Conservation (phyloP, 108 stramenopile species). For the Epithemia pelagica region DNA sequence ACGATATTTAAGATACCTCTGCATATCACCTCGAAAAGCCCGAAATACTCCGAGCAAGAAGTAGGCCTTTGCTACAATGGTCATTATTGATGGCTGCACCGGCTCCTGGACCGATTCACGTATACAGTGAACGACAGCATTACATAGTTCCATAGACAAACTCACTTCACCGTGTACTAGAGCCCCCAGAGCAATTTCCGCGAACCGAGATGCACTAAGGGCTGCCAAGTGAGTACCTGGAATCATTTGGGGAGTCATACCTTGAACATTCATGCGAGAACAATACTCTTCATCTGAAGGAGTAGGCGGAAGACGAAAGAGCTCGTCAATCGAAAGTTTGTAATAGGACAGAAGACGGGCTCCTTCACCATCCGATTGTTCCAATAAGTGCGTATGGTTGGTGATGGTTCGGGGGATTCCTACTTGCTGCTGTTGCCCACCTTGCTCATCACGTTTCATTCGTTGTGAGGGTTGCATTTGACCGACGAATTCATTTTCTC, state of each 20-base stretch:
- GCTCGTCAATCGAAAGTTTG: conserved; percentile 53
- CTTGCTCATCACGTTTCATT: conserved; percentile 24
- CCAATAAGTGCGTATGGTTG: conserved; percentile 52
- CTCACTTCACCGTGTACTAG: conserved; percentile 66
- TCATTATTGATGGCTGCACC: conserved; percentile 54
- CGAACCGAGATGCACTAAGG: conserved; percentile 72
- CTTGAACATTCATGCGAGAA: conserved; percentile 31
- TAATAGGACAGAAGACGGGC: conserved; percentile 65
- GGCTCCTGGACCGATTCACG: conserved; percentile 54
- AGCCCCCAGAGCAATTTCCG: conserved; percentile 77
- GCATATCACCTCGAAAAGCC: conserved; percentile 76
- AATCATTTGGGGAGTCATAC: conserved; percentile 41
- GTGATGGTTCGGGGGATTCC: conserved; percentile 44
- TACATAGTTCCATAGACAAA: conserved; percentile 72
- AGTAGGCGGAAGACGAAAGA: conserved; percentile 72
- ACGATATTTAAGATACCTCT: conserved; percentile 83
- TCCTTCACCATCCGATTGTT: conserved; percentile 45
- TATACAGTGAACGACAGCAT: conserved; percentile 75
- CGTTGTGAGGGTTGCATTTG: conserved; percentile 27
- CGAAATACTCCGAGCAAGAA: conserved; percentile 77
- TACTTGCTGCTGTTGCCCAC: conserved; percentile 15
- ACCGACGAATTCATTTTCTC: not conserved
- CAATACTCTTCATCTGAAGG: conserved; percentile 71
- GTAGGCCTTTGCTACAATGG: conserved; percentile 74
- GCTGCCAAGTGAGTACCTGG: conserved; percentile 64